Base-by-base conservation (phyloP, 2,329 filamentous ascomycete genomes). In the Akanthomyces uredinophilus region DNA sequence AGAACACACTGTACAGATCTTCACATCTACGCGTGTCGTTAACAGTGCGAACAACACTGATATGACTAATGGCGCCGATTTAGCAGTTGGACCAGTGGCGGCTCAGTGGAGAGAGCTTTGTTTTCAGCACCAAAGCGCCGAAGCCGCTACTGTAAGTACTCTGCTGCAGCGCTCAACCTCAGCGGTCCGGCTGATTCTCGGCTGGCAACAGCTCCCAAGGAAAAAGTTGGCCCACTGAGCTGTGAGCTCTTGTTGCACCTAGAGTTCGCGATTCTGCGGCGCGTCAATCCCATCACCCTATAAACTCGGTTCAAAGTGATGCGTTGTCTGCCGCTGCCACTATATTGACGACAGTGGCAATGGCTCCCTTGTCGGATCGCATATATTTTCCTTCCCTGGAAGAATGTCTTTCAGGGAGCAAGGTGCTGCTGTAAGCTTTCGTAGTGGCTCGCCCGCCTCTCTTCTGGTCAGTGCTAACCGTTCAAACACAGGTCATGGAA, bases 361-460 rank as follows among this genome's bases (percentile, higher is more conserved):
- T 92, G 89, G 88, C 87, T 79, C 83, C 87, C 76, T 79, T 85
- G 72, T 83, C 85, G 71, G 87, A 89, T 78, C 79, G 81, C 72
- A 81, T 84, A 74, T 95, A 93, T 78, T 90, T 96, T 71, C 91
- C 93, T 72, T 86, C 92, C 72, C 82, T 97, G 76, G 89, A 92
- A 76, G 87, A 90, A 73, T 96, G 91, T 78, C 83, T 98, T 71
- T 88, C 85, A 70, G 91, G 91, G 77, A 87, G 94, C 74, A 84
- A 85, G 70, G 83, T 89, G 72, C 81, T 97, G 70, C 83, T 96
- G 90, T 96, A 83, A 74, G 87, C 81, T 66, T 62, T 44, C 61
- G 43, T 59, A 41, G 43, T 32, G 18, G 41, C 41, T 57, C 60
- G 43, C 62, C 35, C 22, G 20, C 37, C 37, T 20, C 50, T 22